Evolutionary conservation across 257 asterid species (phyloP), one percentile per base, ranked within the genome.

Genomic region (Solanum etuberosum): DNA sequence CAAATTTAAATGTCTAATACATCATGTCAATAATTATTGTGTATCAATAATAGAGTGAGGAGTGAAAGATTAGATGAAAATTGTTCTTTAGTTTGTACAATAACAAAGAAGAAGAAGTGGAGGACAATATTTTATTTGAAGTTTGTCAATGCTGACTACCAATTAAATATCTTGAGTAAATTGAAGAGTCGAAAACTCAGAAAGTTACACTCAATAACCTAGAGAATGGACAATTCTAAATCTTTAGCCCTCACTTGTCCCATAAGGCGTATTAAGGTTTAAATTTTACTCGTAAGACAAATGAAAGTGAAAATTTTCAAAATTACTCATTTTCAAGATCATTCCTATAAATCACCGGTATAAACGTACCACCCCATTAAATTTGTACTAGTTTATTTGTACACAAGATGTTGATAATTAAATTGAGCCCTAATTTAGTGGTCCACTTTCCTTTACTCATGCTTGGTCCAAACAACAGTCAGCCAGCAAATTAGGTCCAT

Each of bases 301-400:
- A 0, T 0, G 32, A 0, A 14, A 13, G 5, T 15, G 0, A 67
- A 27, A 3, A 0, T 23, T 4, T 68, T 68, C 3, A 68, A 68
- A 31, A 68, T 68, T 9, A 31, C 76, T 67, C 11, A 7, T 7
- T 68, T 68, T 68, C 23, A 31, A 68, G 13, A 31, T 7, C 3
- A 68, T 68, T 68, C 0, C 18, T 54, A 7, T 18, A 18, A 54
- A 54, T 54, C n/a, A 18, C 1, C 10, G 10, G 0, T 6, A 9
- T 27, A 25, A 25, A 25, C 9, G 7, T 13, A 65, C 2, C 72
- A 65, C 4, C 9, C 16, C 21, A 67, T 3, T 65, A 29, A 27
- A 67, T 29, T 13, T 67, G 0, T 67, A 68, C 38, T 16, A 11
- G 38, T 6, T 67, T 67, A 32, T 67, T 18, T 29, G 77, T 70